Conservation (phyloP, 352 stramenopile species). For the Pythium periplocum region DNA sequence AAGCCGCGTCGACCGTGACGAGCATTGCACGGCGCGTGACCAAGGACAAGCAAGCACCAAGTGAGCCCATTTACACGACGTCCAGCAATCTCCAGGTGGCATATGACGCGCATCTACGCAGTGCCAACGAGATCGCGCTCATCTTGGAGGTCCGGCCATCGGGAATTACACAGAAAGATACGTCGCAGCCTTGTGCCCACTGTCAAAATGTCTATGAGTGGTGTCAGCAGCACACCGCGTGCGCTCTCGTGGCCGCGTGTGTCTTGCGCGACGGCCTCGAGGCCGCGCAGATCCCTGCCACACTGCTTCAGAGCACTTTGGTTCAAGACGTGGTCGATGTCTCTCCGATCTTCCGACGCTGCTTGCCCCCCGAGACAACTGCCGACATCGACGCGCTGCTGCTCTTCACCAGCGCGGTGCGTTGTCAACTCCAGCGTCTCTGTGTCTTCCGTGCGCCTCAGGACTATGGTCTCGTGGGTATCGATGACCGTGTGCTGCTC, state of each 20-base stretch:
- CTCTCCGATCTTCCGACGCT: constrained; percentile 26
- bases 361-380: constrained; percentile 16
- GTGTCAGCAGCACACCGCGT: constrained; percentile 33
- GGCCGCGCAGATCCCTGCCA: constrained; percentile 11
- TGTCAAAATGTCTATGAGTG: constrained; percentile 48
- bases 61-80: constrained; percentile 20
- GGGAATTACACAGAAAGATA: constrained; percentile 32
- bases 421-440: constrained; percentile 44
- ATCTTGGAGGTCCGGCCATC: constrained; percentile 32
- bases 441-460: constrained; percentile 25
- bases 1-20: constrained; percentile 47
- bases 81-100: constrained; percentile 42
- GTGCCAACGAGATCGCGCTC: constrained; percentile 31
- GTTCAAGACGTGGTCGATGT: constrained; percentile 25
- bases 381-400: constrained; percentile 30
- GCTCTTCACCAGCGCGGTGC: constrained; percentile 39
- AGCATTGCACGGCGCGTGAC: constrained; percentile 34
- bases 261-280: constrained; percentile 31
- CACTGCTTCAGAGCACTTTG: constrained; percentile 11
- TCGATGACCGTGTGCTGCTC: constrained; percentile 30
- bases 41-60: not conserved
- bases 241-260: constrained; percentile 28
- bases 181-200: constrained; percentile 38
- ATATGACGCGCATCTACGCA: constrained; percentile 30
- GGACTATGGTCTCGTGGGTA: constrained; percentile 16